A percentile compares a stretch with the other conserved stretches of the same genome.
Conservation (phyloP, 345 rosid species). For the Aquilaria yunnanensis region DNA sequence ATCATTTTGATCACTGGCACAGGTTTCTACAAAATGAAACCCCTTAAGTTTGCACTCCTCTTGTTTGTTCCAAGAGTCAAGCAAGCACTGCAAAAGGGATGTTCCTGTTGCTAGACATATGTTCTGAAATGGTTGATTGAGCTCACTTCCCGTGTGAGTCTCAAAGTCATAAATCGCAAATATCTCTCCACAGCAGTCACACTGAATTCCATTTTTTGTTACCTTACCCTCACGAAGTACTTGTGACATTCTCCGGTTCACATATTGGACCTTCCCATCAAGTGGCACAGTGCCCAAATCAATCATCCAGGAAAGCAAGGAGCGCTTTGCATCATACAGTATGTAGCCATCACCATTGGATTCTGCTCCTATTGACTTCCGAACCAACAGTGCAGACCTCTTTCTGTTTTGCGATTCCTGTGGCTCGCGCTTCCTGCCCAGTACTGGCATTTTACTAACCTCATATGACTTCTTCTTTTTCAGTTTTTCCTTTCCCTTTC, state of each 20-base stretch:
- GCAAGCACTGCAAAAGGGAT: constrained; percentile 63
- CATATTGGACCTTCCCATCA: constrained; percentile 54
- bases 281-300: constrained; percentile 50
- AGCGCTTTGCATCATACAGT: constrained; percentile 68
- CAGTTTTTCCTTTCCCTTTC: constrained; percentile 13
- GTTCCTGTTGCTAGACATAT: constrained; percentile 59
- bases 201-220: constrained; percentile 60
- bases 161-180: constrained; percentile 51
- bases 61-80: constrained; percentile 71
- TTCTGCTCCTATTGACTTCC: constrained; percentile 44
- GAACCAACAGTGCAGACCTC: constrained; percentile 59
- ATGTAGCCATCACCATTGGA: constrained; percentile 48
- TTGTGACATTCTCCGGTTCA: constrained; percentile 30
- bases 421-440: constrained; percentile 35
- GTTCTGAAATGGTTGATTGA: constrained; percentile 43
- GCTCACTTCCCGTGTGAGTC: constrained; percentile 56
- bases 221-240: constrained; percentile 40
- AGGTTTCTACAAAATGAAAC: constrained; percentile 58
- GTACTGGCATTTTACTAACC: constrained; percentile 14
- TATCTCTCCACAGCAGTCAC: constrained; percentile 65
- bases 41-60: constrained; percentile 42
- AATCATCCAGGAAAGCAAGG: constrained; percentile 84
- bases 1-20: constrained; percentile 78
- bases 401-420: constrained; percentile 48
- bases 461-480: constrained; percentile 19